These are phyloP conservation scores for Falciphora oryzae DNA, from an alignment of 2,329 filamentous ascomycete genomes.

Conservation along the genomic window DNA sequence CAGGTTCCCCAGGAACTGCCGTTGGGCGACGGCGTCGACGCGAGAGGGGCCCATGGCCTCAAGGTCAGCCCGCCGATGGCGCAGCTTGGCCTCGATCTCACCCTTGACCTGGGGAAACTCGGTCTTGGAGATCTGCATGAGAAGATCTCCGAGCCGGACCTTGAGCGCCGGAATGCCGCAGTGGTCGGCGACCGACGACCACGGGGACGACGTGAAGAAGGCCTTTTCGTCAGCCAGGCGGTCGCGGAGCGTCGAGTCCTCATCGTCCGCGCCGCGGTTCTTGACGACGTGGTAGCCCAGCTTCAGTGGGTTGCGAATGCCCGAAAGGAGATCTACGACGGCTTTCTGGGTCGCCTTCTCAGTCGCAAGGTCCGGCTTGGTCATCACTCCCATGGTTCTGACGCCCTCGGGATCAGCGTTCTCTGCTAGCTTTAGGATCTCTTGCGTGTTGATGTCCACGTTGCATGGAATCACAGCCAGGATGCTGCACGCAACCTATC, in stretches of 20 bases:
- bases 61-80: constrained; percentile 15
- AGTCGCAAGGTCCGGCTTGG: constrained; percentile 51
- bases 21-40: constrained; percentile 24
- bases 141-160: constrained; percentile 28
- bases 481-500: not conserved
- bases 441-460: constrained; percentile 32
- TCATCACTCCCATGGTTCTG: constrained; percentile 44
- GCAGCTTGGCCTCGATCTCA: constrained; percentile 21
- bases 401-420: constrained; percentile 32
- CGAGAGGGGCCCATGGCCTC: constrained; percentile 27
- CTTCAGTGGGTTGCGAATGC: constrained; percentile 33
- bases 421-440: constrained; percentile 31
- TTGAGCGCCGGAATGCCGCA: constrained; percentile 32
- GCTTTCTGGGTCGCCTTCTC: constrained; percentile 33
- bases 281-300: constrained; percentile 44
- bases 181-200: constrained; percentile 24
- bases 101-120: constrained; percentile 30
- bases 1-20: constrained; percentile 28
- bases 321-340: constrained; percentile 35
- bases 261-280: constrained; percentile 40
- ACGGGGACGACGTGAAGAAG: constrained; percentile 33
- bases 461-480: constrained; percentile 37
- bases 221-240: constrained; percentile 27
- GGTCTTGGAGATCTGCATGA: constrained; percentile 34
- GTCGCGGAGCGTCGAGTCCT: constrained; percentile 22